Percentiles rank a stretch among this genome's conserved stretches.
Conservation (phyloP, 176 grass and related monocot genomes). For the Rhipidocladum racemiflorum region DNA sequence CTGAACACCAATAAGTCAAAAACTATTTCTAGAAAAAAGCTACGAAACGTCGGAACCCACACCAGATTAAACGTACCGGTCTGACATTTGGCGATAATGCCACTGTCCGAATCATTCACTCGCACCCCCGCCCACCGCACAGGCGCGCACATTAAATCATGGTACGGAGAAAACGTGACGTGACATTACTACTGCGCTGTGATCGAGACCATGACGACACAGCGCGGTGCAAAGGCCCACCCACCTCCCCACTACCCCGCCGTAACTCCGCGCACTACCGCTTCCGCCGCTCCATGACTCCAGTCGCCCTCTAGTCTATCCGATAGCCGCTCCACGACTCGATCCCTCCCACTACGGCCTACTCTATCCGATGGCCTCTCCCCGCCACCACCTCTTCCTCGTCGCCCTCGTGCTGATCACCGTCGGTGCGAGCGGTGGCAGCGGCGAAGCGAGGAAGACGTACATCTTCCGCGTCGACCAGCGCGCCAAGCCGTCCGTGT, state of each 20-base stretch:
- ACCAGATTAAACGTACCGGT: no score
- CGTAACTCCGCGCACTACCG: slow-evolving; percentile 29
- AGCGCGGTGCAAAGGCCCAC: background rate
- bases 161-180: slow-evolving; percentile 7
- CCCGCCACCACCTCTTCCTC: slow-evolving; percentile 12
- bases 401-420: slow-evolving; percentile 22
- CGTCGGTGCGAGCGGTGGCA: background rate
- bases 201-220: slow-evolving; percentile 15
- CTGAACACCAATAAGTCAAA: no score
- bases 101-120: background rate
- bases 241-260: slow-evolving; percentile 22
- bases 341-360: slow-evolving; percentile 1
- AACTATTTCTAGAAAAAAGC: no score
- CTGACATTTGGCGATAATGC: background rate
- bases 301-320: no score
- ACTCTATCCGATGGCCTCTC: slow-evolving; percentile 46
- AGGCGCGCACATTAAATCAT: background rate
- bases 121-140: background rate
- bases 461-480: slow-evolving; percentile 86
- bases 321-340: slow-evolving; percentile 23
- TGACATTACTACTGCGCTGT: background rate
- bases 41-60: background rate
- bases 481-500: slow-evolving; percentile 62
- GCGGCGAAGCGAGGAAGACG: slow-evolving; percentile 36
- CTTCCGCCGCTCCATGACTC: slow-evolving; percentile 24